Evolutionary conservation across 257 asterid genomes (phyloP).

Genomic region (Prunella vulgaris): DNA sequence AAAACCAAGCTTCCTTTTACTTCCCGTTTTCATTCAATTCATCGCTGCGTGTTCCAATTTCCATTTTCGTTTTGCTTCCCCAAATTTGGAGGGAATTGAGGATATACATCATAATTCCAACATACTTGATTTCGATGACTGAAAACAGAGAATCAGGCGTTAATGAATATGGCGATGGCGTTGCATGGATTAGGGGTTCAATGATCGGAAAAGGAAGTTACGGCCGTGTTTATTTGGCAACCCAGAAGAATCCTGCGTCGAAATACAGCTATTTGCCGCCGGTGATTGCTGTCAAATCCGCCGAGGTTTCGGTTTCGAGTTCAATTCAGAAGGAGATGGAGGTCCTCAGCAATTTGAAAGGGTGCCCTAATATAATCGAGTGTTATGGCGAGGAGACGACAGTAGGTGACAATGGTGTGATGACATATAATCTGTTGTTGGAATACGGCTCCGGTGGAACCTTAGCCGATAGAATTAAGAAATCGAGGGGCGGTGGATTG

Average conservation of each 20-base stretch:
- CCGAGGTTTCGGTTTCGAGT: constrained; percentile 80
- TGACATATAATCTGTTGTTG: constrained; percentile 72
- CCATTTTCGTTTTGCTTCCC: too few relatives aligned
- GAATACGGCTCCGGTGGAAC: constrained; percentile 70
- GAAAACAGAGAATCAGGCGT: too few relatives aligned
- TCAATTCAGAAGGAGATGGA: constrained; percentile 94
- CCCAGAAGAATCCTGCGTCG: constrained; percentile 69
- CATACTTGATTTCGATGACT: too few relatives aligned
- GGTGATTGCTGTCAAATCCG: constrained; percentile 88
- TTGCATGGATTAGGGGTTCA: too few relatives aligned
- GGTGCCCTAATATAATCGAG: constrained; percentile 54
- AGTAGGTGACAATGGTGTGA: constrained; percentile 49
- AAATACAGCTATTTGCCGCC: constrained; percentile 59
- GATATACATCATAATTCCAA: too few relatives aligned
- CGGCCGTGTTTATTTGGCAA: constrained; percentile 32
- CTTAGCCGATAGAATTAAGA: background rate
- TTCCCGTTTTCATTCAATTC: too few relatives aligned
- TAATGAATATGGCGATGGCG: too few relatives aligned
- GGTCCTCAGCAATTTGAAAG: constrained; percentile 52
- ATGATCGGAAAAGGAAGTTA: too few relatives aligned
- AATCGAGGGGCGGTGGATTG: constrained; percentile 34
- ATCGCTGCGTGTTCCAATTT: too few relatives aligned
- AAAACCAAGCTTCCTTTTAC: too few relatives aligned
- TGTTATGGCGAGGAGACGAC: constrained; percentile 90
- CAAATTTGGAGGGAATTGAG: too few relatives aligned